phyloP scores from a whole-genome alignment of 225 moss, liverwort and hornwort species.

The Climacium dendroides region DNA sequence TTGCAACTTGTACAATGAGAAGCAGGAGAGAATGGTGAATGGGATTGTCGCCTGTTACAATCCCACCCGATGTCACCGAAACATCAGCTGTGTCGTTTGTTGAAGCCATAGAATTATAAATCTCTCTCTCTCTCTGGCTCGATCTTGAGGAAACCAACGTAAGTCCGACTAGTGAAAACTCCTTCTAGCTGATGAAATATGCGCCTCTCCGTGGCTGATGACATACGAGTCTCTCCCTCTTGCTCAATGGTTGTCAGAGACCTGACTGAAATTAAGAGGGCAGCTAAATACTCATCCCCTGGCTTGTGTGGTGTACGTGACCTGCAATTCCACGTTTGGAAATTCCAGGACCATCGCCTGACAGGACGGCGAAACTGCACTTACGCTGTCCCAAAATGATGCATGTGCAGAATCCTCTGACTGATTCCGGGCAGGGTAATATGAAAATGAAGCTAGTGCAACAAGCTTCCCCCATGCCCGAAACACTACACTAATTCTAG shows the following conservation, averaged over 20 bases:
- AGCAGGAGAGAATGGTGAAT: slow-evolving; percentile 55
- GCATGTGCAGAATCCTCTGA: neutral
- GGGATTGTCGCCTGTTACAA: slow-evolving; percentile 62
- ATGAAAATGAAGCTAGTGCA: neutral
- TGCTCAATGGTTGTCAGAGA: neutral
- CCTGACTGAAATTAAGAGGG: neutral
- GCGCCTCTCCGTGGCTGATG: neutral
- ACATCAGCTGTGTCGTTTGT: neutral
- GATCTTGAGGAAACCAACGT: neutral
- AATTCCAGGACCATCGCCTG: neutral
- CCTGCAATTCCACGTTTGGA: neutral
- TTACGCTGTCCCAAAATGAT: neutral
- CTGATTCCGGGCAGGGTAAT: neutral
- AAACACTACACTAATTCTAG: too few species aligned
- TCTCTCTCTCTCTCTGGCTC: neutral
- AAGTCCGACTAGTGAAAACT: neutral
- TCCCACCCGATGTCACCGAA: slow-evolving; percentile 52
- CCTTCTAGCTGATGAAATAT: neutral
- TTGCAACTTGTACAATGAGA: slow-evolving; percentile 45
- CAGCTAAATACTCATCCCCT: neutral
- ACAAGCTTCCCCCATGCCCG: neutral
- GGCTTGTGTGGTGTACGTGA: neutral
- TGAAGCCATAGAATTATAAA: neutral
- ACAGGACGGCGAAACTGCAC: neutral
- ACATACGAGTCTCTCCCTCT: neutral